phyloP scores from a whole-genome alignment of 2,329 filamentous ascomycete species.

The Penicillium sp. region DNA sequence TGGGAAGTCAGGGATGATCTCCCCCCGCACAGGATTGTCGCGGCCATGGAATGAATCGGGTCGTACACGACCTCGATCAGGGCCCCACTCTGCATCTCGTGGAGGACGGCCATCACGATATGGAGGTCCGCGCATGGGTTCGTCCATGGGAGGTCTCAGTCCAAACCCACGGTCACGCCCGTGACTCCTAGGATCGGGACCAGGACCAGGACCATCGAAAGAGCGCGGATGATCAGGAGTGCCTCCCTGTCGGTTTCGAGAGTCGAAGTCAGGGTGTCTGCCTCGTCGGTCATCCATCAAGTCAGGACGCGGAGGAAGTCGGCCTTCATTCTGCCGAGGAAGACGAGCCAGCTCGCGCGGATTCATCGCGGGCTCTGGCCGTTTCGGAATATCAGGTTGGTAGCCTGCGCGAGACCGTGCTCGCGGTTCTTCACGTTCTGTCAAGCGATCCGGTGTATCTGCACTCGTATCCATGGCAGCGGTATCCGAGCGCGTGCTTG shows the following conservation, averaged over 20 bases:
- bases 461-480: constrained; percentile 16
- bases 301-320: constrained; percentile 45
- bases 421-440: constrained; percentile 21
- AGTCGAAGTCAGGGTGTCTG: constrained; percentile 41
- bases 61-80: constrained; percentile 42
- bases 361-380: constrained; percentile 39
- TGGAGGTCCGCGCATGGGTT: constrained; percentile 42
- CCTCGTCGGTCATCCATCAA: constrained; percentile 45
- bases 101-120: constrained; percentile 40
- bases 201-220: constrained; percentile 38
- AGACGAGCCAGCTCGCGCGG: constrained; percentile 40
- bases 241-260: constrained; percentile 41
- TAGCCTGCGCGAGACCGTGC: constrained; percentile 31
- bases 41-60: constrained; percentile 35
- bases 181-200: constrained; percentile 38
- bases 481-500: constrained; percentile 6
- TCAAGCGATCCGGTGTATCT: constrained; percentile 10
- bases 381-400: constrained; percentile 40
- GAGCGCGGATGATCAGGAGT: constrained; percentile 40
- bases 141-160: constrained; percentile 39
- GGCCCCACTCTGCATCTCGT: constrained; percentile 42
- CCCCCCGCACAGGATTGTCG: constrained; percentile 38
- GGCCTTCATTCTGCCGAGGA: constrained; percentile 42
- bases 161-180: constrained; percentile 45
- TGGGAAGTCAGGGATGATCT: constrained; percentile 37